phyloP scores from a whole-genome alignment of 176 grass and related monocot species.

The Paspalum vaginatum region DNA sequence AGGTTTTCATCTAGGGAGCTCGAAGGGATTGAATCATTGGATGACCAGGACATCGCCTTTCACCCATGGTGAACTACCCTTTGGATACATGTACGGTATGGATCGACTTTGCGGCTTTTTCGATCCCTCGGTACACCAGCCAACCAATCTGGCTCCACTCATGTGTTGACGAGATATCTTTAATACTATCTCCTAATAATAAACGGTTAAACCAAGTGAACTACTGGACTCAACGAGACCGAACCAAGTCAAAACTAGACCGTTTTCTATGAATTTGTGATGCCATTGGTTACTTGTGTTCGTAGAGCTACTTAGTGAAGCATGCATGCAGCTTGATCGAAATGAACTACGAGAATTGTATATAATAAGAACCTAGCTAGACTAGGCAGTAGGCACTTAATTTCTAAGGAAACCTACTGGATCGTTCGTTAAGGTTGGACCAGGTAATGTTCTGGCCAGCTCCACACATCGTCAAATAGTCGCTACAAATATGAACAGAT shows the following conservation, averaged over 20 bases:
- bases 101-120: too few relatives aligned
- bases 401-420: background rate
- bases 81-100: too few relatives aligned
- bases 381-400: background rate
- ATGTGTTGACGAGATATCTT: background rate
- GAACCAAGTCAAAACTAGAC: conserved; percentile 11
- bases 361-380: background rate
- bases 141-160: background rate
- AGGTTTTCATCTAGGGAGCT: too few relatives aligned
- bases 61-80: too few relatives aligned
- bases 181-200: too few relatives aligned
- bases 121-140: background rate
- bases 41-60: too few relatives aligned
- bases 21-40: too few relatives aligned
- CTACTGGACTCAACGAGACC: too few relatives aligned
- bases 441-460: background rate
- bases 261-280: background rate
- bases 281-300: background rate
- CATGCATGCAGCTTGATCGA: background rate
- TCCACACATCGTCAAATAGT: background rate
- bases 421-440: background rate
- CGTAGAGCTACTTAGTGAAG: background rate
- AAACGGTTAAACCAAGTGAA: too few relatives aligned
- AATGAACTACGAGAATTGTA: background rate
- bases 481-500: background rate